Conservation (phyloP, 164 flowering plant genomes). For the Magnolia kwangsiensis region DNA sequence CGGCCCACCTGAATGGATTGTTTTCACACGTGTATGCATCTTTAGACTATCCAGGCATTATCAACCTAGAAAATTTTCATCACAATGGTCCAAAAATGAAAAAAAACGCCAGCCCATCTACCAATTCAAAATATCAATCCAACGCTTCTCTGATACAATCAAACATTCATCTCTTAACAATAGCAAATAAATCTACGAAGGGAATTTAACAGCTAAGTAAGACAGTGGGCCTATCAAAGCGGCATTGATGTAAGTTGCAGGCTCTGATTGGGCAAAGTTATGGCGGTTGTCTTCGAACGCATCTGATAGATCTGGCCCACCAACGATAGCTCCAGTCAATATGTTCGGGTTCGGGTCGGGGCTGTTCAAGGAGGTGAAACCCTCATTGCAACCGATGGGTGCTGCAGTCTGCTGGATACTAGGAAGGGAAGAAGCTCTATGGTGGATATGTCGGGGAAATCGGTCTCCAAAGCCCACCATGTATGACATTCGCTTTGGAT, state of each 20-base stretch:
- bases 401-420: slow-evolving; percentile 10
- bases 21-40: too few relatives aligned
- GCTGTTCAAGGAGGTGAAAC: slow-evolving; percentile 11
- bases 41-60: too few relatives aligned
- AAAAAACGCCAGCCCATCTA: too few relatives aligned
- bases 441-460: slow-evolving; percentile 38
- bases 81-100: too few relatives aligned
- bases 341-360: slow-evolving; percentile 26
- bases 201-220: slow-evolving; percentile 20
- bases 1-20: too few relatives aligned
- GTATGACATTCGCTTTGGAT: slow-evolving; percentile 39
- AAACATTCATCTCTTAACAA: too few relatives aligned
- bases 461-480: slow-evolving; percentile 42
- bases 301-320: slow-evolving; percentile 37
- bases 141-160: too few relatives aligned
- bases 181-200: too few relatives aligned
- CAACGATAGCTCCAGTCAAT: slow-evolving; percentile 35
- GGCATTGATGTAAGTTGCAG: slow-evolving; percentile 44
- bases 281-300: slow-evolving; percentile 20
- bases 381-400: slow-evolving; percentile 25
- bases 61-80: too few relatives aligned
- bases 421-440: slow-evolving; percentile 38
- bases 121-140: too few relatives aligned
- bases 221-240: slow-evolving; percentile 35
- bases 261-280: slow-evolving; percentile 30